These are phyloP conservation scores for Pholiota microspora DNA, from an alignment of 768 basidiomycete genomes.

Conservation along the genomic window DNA sequence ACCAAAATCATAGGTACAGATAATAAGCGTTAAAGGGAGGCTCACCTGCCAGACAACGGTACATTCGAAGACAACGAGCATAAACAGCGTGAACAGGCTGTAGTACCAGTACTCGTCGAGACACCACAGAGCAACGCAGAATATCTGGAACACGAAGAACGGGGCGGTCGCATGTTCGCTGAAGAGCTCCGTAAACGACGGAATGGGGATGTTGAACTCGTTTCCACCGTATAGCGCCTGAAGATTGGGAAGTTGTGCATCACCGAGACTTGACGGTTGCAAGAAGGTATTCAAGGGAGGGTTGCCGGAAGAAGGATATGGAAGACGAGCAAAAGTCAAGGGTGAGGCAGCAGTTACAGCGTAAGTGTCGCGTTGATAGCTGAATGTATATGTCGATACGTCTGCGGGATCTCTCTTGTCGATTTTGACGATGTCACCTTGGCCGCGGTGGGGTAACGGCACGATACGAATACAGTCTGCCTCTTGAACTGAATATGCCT, in stretches of 20 bases:
- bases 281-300: conserved; percentile 71
- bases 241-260: conserved; percentile 46
- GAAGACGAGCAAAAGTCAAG: conserved; percentile 70
- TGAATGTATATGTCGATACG: conserved; percentile 75
- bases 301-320: conserved; percentile 78
- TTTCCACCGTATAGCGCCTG: conserved; percentile 82
- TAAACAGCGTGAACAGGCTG: conserved; percentile 95
- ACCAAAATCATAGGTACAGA: too few species aligned
- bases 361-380: conserved; percentile 94
- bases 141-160: conserved; percentile 99
- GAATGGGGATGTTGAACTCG: conserved; percentile 96
- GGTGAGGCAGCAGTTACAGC: conserved; percentile 58
- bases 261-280: conserved; percentile 52
- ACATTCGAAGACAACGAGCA: conserved; percentile 98
- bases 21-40: not conserved
- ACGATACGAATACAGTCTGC: conserved; percentile 83
- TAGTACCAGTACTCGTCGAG: conserved; percentile 99
- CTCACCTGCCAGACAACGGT: conserved; percentile 97
- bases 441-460: conserved; percentile 78
- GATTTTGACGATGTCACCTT: conserved; percentile 85
- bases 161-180: conserved; percentile 96
- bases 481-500: conserved; percentile 63
- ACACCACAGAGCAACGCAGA: conserved; percentile 97
- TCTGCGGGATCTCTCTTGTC: conserved; percentile 59
- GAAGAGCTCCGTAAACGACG: conserved; percentile 90